Percentiles rank a stretch among this genome's conserved stretches.
Conservation (phyloP, 2,329 filamentous ascomycete genomes). For the Fusarium napiforme region DNA sequence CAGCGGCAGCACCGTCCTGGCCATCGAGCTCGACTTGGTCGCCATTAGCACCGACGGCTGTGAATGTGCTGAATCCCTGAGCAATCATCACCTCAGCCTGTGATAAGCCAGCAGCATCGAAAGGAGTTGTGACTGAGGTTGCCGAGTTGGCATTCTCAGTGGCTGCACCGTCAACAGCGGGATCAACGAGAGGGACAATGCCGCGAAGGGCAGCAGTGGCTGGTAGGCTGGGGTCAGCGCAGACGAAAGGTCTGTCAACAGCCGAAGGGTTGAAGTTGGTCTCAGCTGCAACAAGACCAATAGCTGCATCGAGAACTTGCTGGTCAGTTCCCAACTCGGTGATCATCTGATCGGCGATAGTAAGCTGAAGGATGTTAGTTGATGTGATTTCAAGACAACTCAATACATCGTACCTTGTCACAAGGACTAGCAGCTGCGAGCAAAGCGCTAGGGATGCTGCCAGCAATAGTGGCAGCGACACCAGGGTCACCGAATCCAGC, state of each 20-base stretch:
- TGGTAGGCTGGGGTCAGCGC: conserved; percentile 71
- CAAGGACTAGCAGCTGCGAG: conserved; percentile 74
- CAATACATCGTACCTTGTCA: conserved; percentile 59
- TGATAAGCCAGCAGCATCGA: conserved; percentile 69
- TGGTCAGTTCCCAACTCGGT: conserved; percentile 67
- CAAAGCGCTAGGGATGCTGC: conserved; percentile 69
- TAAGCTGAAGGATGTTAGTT: conserved; percentile 57
- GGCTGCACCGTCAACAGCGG: conserved; percentile 66
- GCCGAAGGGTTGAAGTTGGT: conserved; percentile 79
- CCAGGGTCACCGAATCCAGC: conserved; percentile 65
- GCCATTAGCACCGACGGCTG: conserved; percentile 50
- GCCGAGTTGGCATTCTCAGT: conserved; percentile 69
- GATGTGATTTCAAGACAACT: neutral
- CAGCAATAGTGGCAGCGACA: conserved; percentile 71
- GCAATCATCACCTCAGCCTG: conserved; percentile 72
- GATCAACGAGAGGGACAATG: conserved; percentile 75
- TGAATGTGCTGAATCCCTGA: conserved; percentile 73
- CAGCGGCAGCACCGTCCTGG: conserved; percentile 48
- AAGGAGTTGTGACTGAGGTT: conserved; percentile 62
- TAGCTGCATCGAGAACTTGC: conserved; percentile 70
- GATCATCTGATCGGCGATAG: conserved; percentile 72
- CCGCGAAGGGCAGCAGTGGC: conserved; percentile 70
- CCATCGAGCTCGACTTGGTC: conserved; percentile 49
- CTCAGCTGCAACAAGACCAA: conserved; percentile 72
- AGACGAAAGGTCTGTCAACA: conserved; percentile 69